Percentiles rank a stretch among this genome's conserved stretches.
These are phyloP conservation scores for Rhamnella rubrinervis DNA, from an alignment of 331 rosid species.

Conservation along the genomic window DNA sequence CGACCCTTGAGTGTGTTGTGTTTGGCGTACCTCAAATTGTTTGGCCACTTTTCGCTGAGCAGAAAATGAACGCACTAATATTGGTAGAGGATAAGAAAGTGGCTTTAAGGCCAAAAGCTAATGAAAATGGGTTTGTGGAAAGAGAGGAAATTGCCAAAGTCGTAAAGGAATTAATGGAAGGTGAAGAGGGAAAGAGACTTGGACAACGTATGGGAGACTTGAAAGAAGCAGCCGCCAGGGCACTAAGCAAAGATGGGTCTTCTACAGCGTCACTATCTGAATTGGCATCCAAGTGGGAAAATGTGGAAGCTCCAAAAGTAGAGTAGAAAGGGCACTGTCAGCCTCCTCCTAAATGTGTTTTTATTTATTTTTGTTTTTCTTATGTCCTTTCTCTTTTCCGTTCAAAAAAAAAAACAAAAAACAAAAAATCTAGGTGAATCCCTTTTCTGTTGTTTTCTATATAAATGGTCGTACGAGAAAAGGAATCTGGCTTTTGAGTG, in stretches of 20 bases:
- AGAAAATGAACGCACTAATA: conserved; percentile 13
- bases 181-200: conserved; percentile 23
- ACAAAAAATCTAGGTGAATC: no score
- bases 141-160: conserved; percentile 22
- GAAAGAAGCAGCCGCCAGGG: conserved; percentile 20
- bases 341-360: neutral
- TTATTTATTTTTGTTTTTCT: neutral
- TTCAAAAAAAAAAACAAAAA: no score
- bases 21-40: conserved; percentile 19
- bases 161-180: conserved; percentile 16
- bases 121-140: neutral
- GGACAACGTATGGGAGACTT: conserved; percentile 9
- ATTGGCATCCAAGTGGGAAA: conserved; percentile 4
- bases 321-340: neutral
- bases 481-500: no score
- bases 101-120: conserved; percentile 11
- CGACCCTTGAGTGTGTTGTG: conserved; percentile 6
- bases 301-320: no score
- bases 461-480: no score
- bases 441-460: no score
- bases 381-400: no score
- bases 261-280: conserved; percentile 5
- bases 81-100: neutral
- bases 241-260: conserved; percentile 10
- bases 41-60: conserved; percentile 28